Evolutionary conservation across 2,329 filamentous ascomycete genomes (phyloP), one percentile per base, ranked within the genome.

Genomic region (Teratosphaeria gauchensis): DNA sequence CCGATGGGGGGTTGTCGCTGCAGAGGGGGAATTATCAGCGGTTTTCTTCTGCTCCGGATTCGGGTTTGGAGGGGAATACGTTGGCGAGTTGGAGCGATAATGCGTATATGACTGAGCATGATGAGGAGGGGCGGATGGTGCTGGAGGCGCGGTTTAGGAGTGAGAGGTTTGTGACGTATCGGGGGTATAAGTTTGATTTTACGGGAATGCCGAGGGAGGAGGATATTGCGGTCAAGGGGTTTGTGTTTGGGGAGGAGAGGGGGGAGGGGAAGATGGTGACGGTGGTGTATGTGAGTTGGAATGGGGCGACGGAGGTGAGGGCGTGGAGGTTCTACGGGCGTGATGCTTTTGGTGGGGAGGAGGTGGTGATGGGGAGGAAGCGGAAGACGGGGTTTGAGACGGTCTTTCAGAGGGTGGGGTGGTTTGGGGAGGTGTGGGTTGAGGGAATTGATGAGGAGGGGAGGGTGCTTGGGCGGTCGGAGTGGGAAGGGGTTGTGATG

Each of bases 241-340:
- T 28, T 14, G 30, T 5, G 11, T 52, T 52, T 31, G 51, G 51
- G 7, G 51, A 21, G 51, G 8, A 3, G 11, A 12, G 4, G 12
- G 51, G 2, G 21, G 21, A 14, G 16, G 21, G 14, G 1, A n/a
- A n/a, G n/a, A n/a, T n/a, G n/a, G 51, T 52, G 38, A 56, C 55
- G 8, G 55, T 42, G 38, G 33, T 51, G 31, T 56, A 56, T 33
- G 55, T 56, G 7, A 56, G 55, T 14, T 56, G 55, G 55, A 56
- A 56, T 24, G 55, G 55, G 19, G 55, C 55, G 5, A 56, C 55
- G 42, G 55, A 56, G 46, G 55, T 51, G 14, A 14, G 8, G 21
- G 16, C 21, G 28, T 56, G 55, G 55, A 42, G 51, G 16, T 52
- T 56, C 2, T 33, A 56, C 21, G 38, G 30, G 19, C 35, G 35